Conservation (phyloP, 345 rosid species). For the Gossypium longicalyx region DNA sequence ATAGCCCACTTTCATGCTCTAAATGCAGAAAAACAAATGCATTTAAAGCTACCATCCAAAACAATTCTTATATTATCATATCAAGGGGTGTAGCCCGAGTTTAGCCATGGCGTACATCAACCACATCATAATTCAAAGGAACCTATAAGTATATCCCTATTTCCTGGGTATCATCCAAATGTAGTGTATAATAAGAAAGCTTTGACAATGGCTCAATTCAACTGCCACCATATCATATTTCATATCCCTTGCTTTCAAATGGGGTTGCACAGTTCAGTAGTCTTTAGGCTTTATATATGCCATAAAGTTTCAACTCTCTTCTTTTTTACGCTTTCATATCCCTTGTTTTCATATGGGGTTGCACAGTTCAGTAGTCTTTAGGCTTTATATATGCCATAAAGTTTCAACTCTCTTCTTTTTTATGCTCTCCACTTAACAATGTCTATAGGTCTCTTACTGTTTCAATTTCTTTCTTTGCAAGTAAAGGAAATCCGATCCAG, state of each 20-base stretch:
- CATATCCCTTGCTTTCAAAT: background rate
- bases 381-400: conserved; percentile 13
- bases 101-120: background rate
- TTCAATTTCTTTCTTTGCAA: background rate
- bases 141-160: background rate
- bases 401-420: background rate
- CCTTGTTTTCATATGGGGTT: background rate
- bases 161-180: background rate
- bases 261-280: background rate
- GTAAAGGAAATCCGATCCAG: conserved; percentile 7
- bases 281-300: conserved; percentile 15
- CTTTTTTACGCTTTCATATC: background rate
- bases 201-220: background rate
- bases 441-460: background rate
- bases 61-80: background rate
- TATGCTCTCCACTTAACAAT: background rate
- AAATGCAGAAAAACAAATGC: background rate
- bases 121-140: background rate
- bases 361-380: background rate
- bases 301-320: background rate
- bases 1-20: background rate
- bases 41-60: background rate
- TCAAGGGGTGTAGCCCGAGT: background rate
- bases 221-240: background rate
- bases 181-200: background rate